These are phyloP conservation scores for Pseudogymnoascus sp. DNA, from an alignment of 2,329 filamentous ascomycete species.

Conservation along the genomic window DNA sequence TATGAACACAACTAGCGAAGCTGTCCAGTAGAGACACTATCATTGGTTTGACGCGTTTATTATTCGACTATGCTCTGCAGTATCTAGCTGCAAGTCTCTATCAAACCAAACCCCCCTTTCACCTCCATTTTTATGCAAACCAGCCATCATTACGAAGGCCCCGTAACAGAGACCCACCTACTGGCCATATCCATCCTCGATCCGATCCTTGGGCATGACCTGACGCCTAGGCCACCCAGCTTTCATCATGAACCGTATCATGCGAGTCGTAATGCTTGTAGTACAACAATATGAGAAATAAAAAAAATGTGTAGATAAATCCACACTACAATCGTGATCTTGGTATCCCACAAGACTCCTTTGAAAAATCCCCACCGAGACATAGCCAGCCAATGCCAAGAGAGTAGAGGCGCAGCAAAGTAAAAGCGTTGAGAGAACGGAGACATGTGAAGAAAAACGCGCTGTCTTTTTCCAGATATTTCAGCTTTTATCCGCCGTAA, in stretches of 20 bases:
- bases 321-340: constrained; percentile 10
- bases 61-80: constrained; percentile 4
- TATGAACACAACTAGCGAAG: not conserved
- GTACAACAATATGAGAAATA: constrained; percentile 17
- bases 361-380: constrained; percentile 3
- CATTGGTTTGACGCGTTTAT: not conserved
- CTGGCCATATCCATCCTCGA: constrained; percentile 3
- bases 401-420: constrained; percentile 1
- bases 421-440: not conserved
- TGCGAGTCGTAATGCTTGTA: constrained; percentile 22
- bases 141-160: constrained; percentile 3
- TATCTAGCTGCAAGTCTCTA: constrained; percentile 3
- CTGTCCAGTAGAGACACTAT: not conserved
- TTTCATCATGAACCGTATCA: constrained; percentile 4
- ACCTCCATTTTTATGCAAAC: constrained; percentile 7
- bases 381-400: not conserved
- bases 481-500: not conserved
- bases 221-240: not conserved
- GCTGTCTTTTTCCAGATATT: constrained; percentile 7
- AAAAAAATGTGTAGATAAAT: constrained; percentile 13
- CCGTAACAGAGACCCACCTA: not conserved
- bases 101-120: not conserved
- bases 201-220: constrained; percentile 3
- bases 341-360: constrained; percentile 2
- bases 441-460: constrained; percentile 5